Evolutionary conservation across 495 filamentous ascomycete species (phyloP).

Genomic region (Penicillium nucicola): DNA sequence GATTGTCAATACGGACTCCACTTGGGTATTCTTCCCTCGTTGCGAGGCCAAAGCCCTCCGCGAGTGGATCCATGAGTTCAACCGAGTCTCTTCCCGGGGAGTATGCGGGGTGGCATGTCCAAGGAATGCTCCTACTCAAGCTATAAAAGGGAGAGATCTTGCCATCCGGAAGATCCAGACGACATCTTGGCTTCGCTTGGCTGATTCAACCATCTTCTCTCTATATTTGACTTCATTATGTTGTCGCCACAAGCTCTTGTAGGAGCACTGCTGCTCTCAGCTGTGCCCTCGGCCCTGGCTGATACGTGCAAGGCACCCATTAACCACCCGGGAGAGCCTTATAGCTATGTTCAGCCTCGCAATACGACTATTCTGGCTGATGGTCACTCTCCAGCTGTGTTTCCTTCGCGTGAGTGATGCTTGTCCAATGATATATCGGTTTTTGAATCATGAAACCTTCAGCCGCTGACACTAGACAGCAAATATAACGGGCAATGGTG

Average conservation of each 20-base stretch:
- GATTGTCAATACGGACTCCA: background rate
- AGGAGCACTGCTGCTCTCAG: background rate
- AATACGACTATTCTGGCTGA: constrained; percentile 17
- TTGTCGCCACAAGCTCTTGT: background rate
- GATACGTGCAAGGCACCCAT: background rate
- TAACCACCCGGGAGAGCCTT: background rate
- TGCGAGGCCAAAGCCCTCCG: background rate
- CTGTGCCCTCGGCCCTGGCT: background rate
- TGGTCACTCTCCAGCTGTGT: constrained; percentile 10
- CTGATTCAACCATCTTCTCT: background rate
- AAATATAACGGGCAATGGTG: constrained; percentile 41
- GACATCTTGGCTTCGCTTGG: background rate
- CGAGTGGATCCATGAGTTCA: background rate
- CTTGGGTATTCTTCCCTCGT: background rate
- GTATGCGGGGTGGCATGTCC: background rate
- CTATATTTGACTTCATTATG: background rate
- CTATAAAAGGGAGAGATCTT: background rate
- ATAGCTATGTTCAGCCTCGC: constrained; percentile 13
- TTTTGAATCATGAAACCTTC: no score
- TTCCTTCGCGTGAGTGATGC: constrained; percentile 13
- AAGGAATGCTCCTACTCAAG: background rate
- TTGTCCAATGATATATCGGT: background rate
- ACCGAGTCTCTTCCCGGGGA: background rate
- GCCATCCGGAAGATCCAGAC: background rate
- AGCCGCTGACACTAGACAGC: background rate